These are phyloP conservation scores for Marasmius tenuissimus DNA, from an alignment of 1,284 basidiomycete genomes.

Conservation along the genomic window DNA sequence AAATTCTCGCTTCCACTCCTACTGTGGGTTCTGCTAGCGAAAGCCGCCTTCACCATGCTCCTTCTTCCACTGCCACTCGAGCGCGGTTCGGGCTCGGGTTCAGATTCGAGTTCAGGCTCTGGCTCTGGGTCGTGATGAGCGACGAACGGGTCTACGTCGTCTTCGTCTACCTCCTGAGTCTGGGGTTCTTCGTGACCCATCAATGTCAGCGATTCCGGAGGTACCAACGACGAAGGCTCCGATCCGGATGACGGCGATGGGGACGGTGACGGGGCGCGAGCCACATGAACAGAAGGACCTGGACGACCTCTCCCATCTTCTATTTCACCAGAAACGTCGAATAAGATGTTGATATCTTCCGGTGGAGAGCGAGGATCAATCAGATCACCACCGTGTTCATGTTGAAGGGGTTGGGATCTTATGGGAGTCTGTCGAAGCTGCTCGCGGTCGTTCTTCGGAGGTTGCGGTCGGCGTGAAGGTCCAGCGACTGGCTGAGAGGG, in stretches of 20 bases:
- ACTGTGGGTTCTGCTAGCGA: too few species aligned
- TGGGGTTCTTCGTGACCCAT: constrained; percentile 33
- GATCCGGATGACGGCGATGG: neutral
- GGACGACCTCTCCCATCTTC: neutral
- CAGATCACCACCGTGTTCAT: neutral
- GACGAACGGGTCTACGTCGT: constrained; percentile 33
- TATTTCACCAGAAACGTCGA: neutral
- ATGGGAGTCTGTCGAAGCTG: neutral
- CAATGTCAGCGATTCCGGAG: neutral
- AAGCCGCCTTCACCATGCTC: constrained; percentile 21
- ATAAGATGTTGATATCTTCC: neutral
- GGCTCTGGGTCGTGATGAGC: constrained; percentile 24
- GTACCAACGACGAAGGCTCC: constrained; percentile 5
- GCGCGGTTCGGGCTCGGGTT: constrained; percentile 30
- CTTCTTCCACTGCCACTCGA: constrained; percentile 33
- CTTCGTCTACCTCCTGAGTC: constrained; percentile 33
- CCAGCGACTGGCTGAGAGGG: neutral
- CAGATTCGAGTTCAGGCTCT: constrained; percentile 9
- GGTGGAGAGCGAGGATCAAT: neutral
- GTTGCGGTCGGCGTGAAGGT: neutral
- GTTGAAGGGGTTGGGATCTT: neutral
- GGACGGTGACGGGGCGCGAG: neutral
- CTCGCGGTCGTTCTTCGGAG: neutral
- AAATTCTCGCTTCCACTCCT: neutral
- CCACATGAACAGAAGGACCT: neutral